A percentile compares a stretch with the other conserved stretches of the same genome.
Conservation (phyloP, 2,329 filamentous ascomycete genomes). For the Fusarium pilosicola region DNA sequence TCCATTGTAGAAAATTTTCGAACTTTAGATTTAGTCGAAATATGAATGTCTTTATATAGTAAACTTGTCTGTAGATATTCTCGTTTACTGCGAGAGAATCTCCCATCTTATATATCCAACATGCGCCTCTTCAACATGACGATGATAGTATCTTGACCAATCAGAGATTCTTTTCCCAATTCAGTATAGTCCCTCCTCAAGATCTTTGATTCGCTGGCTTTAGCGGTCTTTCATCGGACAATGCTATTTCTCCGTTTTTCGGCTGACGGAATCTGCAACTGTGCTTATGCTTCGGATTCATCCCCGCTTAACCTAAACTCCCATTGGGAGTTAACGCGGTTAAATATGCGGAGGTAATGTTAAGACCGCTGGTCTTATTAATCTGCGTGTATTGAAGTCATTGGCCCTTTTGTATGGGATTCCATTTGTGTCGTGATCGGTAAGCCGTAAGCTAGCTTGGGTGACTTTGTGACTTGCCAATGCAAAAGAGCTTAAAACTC, state of each 20-base stretch:
- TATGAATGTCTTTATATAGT: rapidly evolving
- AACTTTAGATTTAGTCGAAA: too few species aligned
- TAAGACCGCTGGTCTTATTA: background rate
- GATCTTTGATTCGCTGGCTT: background rate
- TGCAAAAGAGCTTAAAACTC: rapidly evolving
- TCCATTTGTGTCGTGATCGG: background rate
- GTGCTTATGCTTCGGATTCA: background rate
- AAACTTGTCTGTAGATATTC: background rate
- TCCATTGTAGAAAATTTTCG: constrained; percentile 21
- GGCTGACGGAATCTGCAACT: background rate
- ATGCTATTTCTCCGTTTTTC: background rate
- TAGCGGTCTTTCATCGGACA: background rate
- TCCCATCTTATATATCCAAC: constrained; percentile 14
- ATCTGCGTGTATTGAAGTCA: background rate
- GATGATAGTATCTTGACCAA: background rate
- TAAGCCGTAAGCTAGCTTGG: background rate
- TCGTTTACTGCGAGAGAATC: background rate
- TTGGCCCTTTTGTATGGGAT: background rate
- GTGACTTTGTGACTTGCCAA: background rate
- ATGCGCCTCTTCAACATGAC: background rate
- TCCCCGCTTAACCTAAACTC: background rate
- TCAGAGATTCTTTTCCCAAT: constrained; percentile 11
- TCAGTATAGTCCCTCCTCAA: background rate
- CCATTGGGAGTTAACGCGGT: background rate
- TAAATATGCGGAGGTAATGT: constrained; percentile 8